These are phyloP conservation scores for Pseudohalonectria lignicola DNA, from an alignment of 2,329 filamentous ascomycete genomes.

Conservation along the genomic window DNA sequence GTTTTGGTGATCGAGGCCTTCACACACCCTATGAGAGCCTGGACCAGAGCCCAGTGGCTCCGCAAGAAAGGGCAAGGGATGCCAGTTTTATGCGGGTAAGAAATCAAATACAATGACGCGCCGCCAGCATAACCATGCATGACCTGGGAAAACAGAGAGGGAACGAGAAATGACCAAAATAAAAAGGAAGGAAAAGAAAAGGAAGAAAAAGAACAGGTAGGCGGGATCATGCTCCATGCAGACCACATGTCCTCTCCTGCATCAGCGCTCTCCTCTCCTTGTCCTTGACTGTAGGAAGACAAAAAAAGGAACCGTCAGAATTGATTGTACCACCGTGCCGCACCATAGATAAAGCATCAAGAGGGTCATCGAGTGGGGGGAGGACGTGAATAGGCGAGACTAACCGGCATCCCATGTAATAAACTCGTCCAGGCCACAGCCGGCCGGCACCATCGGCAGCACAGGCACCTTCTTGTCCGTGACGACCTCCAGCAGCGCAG, in stretches of 20 bases:
- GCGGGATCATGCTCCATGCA: constrained; percentile 26
- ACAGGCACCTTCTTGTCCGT: constrained; percentile 90
- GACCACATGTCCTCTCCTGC: constrained; percentile 47
- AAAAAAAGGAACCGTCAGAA: constrained; percentile 19
- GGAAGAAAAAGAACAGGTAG: no score
- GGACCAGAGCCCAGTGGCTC: no score
- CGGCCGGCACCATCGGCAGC: constrained; percentile 92
- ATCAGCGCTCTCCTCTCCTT: constrained; percentile 56
- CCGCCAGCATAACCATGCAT: no score
- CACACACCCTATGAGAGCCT: no score
- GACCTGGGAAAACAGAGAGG: no score
- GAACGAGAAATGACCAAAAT: no score
- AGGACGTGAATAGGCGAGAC: constrained; percentile 15
- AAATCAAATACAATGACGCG: no score
- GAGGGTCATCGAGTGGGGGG: no score
- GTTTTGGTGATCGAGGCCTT: no score
- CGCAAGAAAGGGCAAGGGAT: no score
- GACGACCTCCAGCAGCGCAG: constrained; percentile 82
- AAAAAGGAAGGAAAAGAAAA: no score
- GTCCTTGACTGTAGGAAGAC: constrained; percentile 46
- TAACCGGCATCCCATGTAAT: constrained; percentile 73
- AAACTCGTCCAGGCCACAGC: constrained; percentile 84
- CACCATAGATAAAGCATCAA: neutral
- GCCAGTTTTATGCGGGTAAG: no score
- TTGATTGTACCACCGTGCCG: constrained; percentile 3